These are phyloP conservation scores for Baudoinia panamericana DNA, from an alignment of 495 filamentous ascomycete species.

Conservation along the genomic window DNA sequence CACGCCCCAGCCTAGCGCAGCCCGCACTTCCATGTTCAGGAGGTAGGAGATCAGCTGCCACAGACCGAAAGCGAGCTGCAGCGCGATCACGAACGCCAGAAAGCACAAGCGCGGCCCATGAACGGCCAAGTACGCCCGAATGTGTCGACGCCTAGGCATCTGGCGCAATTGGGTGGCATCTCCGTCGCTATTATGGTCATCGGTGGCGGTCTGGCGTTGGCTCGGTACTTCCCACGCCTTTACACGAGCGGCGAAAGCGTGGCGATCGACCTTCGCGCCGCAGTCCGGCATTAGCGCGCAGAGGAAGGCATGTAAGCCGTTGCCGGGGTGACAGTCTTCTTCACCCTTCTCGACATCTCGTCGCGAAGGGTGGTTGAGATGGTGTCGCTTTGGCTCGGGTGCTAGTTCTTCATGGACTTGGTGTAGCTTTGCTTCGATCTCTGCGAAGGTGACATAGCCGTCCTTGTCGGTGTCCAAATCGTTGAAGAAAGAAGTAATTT, in stretches of 20 bases:
- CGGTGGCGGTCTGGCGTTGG: conserved; percentile 9
- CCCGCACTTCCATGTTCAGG: conserved; percentile 12
- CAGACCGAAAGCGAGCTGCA: conserved; percentile 28
- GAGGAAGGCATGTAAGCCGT: conserved; percentile 29
- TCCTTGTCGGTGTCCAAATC: conserved; percentile 30
- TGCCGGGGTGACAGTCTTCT: conserved; percentile 8
- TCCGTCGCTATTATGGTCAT: conserved; percentile 18
- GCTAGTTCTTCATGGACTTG: conserved; percentile 29
- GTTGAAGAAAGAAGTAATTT: conserved; percentile 28
- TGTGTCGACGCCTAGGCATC: conserved; percentile 19
- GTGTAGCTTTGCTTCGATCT: conserved; percentile 30
- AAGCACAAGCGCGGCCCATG: conserved; percentile 27
- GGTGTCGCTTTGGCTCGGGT: conserved; percentile 23
- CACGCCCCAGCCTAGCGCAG: conserved; percentile 30
- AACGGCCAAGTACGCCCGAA: conserved; percentile 28
- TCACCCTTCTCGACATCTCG: conserved; percentile 1
- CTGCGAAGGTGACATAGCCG: conserved; percentile 28
- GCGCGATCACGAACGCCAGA: conserved; percentile 24
- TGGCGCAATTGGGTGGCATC: conserved; percentile 19
- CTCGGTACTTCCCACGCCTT: conserved; percentile 28
- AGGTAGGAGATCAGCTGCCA: conserved; percentile 33
- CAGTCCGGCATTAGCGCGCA: conserved; percentile 25
- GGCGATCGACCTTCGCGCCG: conserved; percentile 21
- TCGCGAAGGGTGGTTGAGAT: conserved; percentile 17
- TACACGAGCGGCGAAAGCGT: conserved; percentile 26